Base-by-base conservation (phyloP, 306 rosid genomes). In the Dryas drummondii region DNA sequence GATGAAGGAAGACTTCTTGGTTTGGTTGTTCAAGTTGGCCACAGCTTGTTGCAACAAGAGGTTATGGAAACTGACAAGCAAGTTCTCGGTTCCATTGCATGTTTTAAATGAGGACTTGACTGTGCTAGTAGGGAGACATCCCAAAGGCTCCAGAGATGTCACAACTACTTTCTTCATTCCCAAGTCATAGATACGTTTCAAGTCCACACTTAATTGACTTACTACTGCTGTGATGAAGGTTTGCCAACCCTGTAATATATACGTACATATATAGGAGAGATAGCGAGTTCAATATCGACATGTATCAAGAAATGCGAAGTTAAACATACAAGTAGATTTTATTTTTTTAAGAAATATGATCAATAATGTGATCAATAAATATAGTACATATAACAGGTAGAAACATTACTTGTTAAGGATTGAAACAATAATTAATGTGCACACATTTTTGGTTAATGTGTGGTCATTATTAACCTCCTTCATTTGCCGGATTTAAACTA, bases 81-180 rank as follows among this genome's bases (percentile, higher is more conserved):
- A 27, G 82, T 92, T 90, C 0, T 70, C 9, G 26, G 91, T 68
- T 9, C 5, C 76, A 10, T 90, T 87, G 83, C 99, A 94, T 4
- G 19, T 64, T 12, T 74, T 84, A 75, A 82, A 94, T 6, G 92
- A 84, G 47, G 60, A 58, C 14, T 58, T 5, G 1, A 55, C 74
- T 16, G 97, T 92, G 56, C 41, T 27, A 57, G 1, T 0, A 0
- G 97, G 99, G 49, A 94, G 92, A 64, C 99, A 94, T 42, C 97
- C 97, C 62, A 92, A 48, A 15, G 99, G 99, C 67, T 88, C 86
- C 2, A 94, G 82, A 37, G 75, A 71, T 9, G 76, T 63, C 78
- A 92, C 88, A 7, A 85, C 88, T 5, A 92, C 70, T 81, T 92
- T 92, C 62, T 75, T 79, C 65, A 92, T 88, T 79, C 99, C 99